Percentiles rank a stretch among this genome's conserved stretches.
Conservation (phyloP, 2,329 filamentous ascomycete species). For the Akanthomyces uredinophilus region DNA sequence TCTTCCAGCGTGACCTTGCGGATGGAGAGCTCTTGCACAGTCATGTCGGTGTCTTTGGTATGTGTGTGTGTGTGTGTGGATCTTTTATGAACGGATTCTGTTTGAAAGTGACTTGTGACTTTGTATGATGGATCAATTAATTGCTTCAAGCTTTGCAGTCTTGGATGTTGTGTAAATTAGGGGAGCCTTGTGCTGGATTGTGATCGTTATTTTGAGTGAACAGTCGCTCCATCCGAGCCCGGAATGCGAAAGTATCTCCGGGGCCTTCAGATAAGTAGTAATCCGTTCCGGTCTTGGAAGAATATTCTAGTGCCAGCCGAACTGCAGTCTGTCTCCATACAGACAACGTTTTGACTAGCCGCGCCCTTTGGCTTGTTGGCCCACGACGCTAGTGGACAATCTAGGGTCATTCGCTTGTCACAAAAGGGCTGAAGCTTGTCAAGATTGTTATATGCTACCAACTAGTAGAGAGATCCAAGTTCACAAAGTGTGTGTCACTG, state of each 20-base stretch:
- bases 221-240: background rate
- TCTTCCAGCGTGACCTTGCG: slow-evolving; percentile 30
- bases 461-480: too few species aligned
- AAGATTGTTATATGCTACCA: too few species aligned
- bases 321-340: background rate
- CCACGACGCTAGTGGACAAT: background rate
- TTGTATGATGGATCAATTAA: background rate
- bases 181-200: background rate
- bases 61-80: too few species aligned
- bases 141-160: background rate
- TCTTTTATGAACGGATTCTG: background rate
- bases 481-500: too few species aligned
- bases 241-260: background rate
- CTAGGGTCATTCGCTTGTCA: background rate
- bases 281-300: background rate
- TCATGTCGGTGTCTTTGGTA: background rate
- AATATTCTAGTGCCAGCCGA: slow-evolving; percentile 2
- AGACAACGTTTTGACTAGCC: background rate
- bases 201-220: background rate
- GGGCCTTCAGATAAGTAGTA: background rate
- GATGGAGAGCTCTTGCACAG: slow-evolving; percentile 25
- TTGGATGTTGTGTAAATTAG: background rate
- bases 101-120: background rate
- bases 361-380: slow-evolving; percentile 3
- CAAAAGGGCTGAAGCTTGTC: background rate